Evolutionary conservation across 257 asterid genomes (phyloP), one percentile per base, ranked within the genome.

Genomic region (Ilex aquifolium): DNA sequence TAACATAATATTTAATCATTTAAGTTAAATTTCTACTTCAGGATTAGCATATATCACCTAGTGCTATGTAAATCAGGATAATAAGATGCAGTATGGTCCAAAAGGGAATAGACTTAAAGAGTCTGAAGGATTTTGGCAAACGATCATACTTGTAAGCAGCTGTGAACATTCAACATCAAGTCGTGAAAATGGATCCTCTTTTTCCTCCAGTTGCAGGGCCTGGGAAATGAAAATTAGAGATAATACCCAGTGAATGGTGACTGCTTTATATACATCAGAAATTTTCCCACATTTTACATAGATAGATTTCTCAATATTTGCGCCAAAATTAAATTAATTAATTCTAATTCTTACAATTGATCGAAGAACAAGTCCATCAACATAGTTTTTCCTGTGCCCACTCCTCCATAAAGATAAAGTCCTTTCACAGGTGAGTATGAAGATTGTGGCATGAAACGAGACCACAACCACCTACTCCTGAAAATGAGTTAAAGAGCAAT

Each of bases 321-420:
- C 8, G 42, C 8, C 42, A 36, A 8, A 21, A 21, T 21, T 36
- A 36, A 36, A 53, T 7, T 15, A 10, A 53, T 21, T 0, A 7
- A 49, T 50, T 48, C 1, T 7, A 29, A 56, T 66, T 6, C 87
- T 86, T 83, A 88, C 96, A 91, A 66, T 66, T 86, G 96, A 56
- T 83, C 42, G 32, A 57, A 86, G 60, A 91, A 91, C 73, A 88
- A 69, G 82, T 91, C 98, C 96, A 91, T 91, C 77, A 91, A 65
- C 98, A 91, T 91, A 48, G 98, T 91, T 81, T 91, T 91, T 31
- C 98, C 96, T 10, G 98, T 91, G 68, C 98, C 98, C 48, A 91
- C 96, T 72, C 98, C 98, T 32, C 98, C 98, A 58, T 86, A 88
- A 50, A 91, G 95, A 81, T 91, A 91, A 60, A 91, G 90, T 65